Conservation (phyloP, 1,284 basidiomycete genomes). For the Ganoderma multipileum region DNA sequence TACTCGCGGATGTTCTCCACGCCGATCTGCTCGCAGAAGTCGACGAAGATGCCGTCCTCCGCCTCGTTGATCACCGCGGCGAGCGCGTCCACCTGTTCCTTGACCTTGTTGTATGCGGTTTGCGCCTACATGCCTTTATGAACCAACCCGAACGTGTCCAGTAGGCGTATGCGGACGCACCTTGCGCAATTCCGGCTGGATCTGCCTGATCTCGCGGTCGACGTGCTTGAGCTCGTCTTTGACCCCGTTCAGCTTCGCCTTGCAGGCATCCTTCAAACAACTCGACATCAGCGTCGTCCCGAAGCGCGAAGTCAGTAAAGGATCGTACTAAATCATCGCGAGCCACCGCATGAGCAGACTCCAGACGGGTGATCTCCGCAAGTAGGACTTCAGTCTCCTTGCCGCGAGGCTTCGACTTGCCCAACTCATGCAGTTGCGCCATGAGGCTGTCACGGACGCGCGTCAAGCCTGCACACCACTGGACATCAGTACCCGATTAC, state of each 20-base stretch:
- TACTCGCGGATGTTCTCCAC: slow-evolving; percentile 92
- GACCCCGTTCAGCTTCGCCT: slow-evolving; percentile 71
- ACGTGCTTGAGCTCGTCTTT: slow-evolving; percentile 83
- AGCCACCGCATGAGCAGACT: slow-evolving; percentile 75
- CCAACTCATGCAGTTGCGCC: slow-evolving; percentile 83
- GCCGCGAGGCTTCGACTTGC: slow-evolving; percentile 80
- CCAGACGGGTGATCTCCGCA: slow-evolving; percentile 80
- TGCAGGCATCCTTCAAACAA: slow-evolving; percentile 60
- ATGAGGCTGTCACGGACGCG: slow-evolving; percentile 79
- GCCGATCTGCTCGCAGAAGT: slow-evolving; percentile 85
- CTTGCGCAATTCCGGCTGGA: slow-evolving; percentile 72
- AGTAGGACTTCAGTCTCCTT: slow-evolving; percentile 85
- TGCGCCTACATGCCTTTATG: slow-evolving; percentile 51
- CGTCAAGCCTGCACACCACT: slow-evolving; percentile 61
- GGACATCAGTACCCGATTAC: background rate
- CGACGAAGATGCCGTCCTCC: slow-evolving; percentile 82
- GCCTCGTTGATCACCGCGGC: slow-evolving; percentile 72
- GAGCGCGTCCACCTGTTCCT: slow-evolving; percentile 63
- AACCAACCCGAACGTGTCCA: slow-evolving; percentile 5
- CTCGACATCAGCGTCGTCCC: background rate
- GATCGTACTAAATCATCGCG: slow-evolving; percentile 83
- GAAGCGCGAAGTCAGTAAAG: background rate
- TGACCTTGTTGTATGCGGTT: slow-evolving; percentile 56
- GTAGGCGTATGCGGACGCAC: slow-evolving; percentile 42
- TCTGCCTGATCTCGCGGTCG: slow-evolving; percentile 72